These are phyloP conservation scores for Cyberlindnera veronae DNA, from an alignment of 805 yeast genomes.

Conservation along the genomic window DNA sequence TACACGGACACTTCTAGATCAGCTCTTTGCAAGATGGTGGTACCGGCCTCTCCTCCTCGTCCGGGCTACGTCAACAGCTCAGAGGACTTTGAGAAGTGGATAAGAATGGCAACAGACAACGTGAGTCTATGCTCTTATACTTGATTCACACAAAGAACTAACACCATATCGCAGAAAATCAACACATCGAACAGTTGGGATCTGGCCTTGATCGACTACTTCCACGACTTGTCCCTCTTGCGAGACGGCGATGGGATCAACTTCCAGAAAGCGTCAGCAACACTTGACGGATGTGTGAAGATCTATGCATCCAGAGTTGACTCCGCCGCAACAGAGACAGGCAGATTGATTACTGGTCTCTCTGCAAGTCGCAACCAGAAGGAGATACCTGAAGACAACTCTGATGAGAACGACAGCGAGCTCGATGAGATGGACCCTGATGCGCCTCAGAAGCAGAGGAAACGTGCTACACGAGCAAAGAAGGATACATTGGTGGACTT, in stretches of 20 bases:
- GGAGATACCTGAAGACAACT: slow-evolving; percentile 20
- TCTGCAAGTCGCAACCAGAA: slow-evolving; percentile 40
- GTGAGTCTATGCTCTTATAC: slow-evolving; percentile 1
- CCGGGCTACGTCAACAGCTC: slow-evolving; percentile 10
- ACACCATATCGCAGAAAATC: slow-evolving; percentile 46
- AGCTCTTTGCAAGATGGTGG: slow-evolving; percentile 10
- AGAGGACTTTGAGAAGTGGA: slow-evolving; percentile 66
- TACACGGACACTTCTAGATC: background rate
- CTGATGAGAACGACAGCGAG: slow-evolving; percentile 19
- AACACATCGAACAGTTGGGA: slow-evolving; percentile 86
- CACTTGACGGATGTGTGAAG: slow-evolving; percentile 92
- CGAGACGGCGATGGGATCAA: slow-evolving; percentile 77
- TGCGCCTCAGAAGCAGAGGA: slow-evolving; percentile 22
- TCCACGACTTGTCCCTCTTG: slow-evolving; percentile 74
- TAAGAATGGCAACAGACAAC: slow-evolving; percentile 76
- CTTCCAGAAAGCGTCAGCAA: slow-evolving; percentile 87
- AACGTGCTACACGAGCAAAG: slow-evolving; percentile 18
- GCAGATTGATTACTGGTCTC: slow-evolving; percentile 73
- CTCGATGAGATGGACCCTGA: slow-evolving; percentile 27
- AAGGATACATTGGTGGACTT: slow-evolving; percentile 49
- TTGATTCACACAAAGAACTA: background rate
- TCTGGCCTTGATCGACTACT: slow-evolving; percentile 86
- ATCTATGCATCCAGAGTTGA: slow-evolving; percentile 89
- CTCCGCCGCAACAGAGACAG: slow-evolving; percentile 88
- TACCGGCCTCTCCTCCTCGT: slow-evolving; percentile 10